Percentiles rank a stretch among this genome's conserved stretches.
These are phyloP conservation scores for Aspergillus candidus DNA, from an alignment of 2,329 filamentous ascomycete genomes.

Conservation along the genomic window DNA sequence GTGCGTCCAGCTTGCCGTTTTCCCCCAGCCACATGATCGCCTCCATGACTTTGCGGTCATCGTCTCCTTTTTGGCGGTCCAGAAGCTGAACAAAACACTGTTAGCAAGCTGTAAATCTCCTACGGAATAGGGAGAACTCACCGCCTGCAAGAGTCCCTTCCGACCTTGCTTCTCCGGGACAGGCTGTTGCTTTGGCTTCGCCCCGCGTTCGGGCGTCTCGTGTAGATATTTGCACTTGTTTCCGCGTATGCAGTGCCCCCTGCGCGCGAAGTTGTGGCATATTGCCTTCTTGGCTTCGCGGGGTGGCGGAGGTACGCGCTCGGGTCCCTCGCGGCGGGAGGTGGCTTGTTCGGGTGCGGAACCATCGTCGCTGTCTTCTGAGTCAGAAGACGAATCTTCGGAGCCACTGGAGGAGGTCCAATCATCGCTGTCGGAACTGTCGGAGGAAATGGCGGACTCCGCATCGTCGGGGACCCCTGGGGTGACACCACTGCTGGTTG, in stretches of 20 bases:
- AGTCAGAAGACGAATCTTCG: slow-evolving; percentile 19
- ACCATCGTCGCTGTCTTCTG: slow-evolving; percentile 25
- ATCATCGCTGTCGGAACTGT: slow-evolving; percentile 25
- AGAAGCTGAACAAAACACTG: slow-evolving; percentile 28
- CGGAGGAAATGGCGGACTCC: slow-evolving; percentile 11
- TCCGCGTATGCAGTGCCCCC: slow-evolving; percentile 38
- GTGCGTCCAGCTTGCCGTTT: slow-evolving; percentile 32
- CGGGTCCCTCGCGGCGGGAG: slow-evolving; percentile 36
- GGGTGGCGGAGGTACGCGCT: slow-evolving; percentile 34
- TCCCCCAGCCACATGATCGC: slow-evolving; percentile 40
- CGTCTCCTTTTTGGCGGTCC: slow-evolving; percentile 38
- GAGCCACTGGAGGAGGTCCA: slow-evolving; percentile 37
- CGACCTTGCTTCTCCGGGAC: slow-evolving; percentile 24
- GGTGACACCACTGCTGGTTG: neutral
- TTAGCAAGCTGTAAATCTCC: neutral
- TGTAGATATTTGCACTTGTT: slow-evolving; percentile 39
- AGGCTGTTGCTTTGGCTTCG: slow-evolving; percentile 18
- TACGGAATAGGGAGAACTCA: slow-evolving; percentile 19
- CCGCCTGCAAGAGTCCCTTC: slow-evolving; percentile 41
- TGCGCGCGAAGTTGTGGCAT: slow-evolving; percentile 39
- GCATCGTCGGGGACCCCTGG: slow-evolving; percentile 1
- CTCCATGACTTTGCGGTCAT: slow-evolving; percentile 37
- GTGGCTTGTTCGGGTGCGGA: slow-evolving; percentile 39
- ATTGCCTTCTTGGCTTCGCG: slow-evolving; percentile 28
- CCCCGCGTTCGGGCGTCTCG: slow-evolving; percentile 26